Evolutionary conservation across 2,329 filamentous ascomycete genomes (phyloP), one percentile per base, ranked within the genome.

Genomic region (Botryotinia narcissicola): DNA sequence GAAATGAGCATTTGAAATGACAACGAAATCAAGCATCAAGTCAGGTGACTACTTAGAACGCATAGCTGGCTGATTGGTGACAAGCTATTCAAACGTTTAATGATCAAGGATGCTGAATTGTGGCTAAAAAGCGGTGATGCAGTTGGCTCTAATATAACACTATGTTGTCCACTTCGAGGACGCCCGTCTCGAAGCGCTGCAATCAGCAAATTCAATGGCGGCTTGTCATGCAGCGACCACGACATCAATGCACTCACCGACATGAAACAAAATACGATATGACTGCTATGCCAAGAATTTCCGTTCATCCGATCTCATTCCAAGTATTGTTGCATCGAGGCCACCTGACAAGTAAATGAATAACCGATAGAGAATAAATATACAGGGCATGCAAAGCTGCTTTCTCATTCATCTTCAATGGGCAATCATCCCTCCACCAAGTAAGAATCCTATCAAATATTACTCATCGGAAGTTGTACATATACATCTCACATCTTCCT

Each of bases 251-350:
- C n/a, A 57, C 35, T 57, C 48, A 57, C 25, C 35, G n/a, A n/a
- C 48, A 57, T 69, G 35, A 42, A 32, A 25, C 10, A 20, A 14
- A n/a, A 48, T 37, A 29, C 29, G 12, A 66, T 66, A 66, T 42
- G 37, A 18, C 14, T 8, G 48, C 5, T 10, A 69, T 25, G 9
- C 66, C n/a, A 69, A 69, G 48, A 29, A 44, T 25, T 69, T 12
- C 37, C 12, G 48, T 69, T 57, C 37, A 69, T 69, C 25, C 35
- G 66, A 69, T 57, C 66, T 57, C 51, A 57, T 57, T 57, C 12
- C 25, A 14, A 66, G 62, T 35, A 66, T 32, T 32, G 29, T 66
- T 68, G 66, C 35, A 54, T 57, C 44, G n/a, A 57, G 29, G 12
- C 10, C 20, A 68, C 1, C 29, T 40, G 48, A 32, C 32, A 57